Percentiles rank a stretch among this genome's conserved stretches.
phyloP scores from a whole-genome alignment of 2,329 filamentous ascomycete species.

The Sporothrix dimorphospora region DNA sequence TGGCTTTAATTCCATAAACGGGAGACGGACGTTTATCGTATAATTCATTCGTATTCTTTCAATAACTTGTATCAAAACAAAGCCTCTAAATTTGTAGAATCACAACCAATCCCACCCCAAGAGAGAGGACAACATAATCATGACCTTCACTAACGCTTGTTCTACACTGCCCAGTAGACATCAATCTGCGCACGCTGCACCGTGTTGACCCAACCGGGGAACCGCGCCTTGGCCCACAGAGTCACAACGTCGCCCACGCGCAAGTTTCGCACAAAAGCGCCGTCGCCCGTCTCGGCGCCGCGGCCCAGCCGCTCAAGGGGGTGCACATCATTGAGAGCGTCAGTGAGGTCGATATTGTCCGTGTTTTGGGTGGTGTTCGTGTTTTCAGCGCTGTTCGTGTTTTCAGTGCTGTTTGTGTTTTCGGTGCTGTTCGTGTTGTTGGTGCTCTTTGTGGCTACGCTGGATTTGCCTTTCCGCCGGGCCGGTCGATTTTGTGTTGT shows the following conservation, averaged over 20 bases:
- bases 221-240: constrained; percentile 63
- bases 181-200: constrained; percentile 56
- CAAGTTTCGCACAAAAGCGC: constrained; percentile 59
- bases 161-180: constrained; percentile 60
- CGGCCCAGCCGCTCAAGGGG: constrained; percentile 50
- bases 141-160: not conserved
- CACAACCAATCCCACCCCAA: not conserved
- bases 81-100: too few species aligned
- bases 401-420: not conserved
- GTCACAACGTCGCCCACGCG: constrained; percentile 64
- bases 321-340: constrained; percentile 35
- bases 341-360: not conserved
- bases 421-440: constrained; percentile 25
- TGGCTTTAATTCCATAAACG: too few species aligned
- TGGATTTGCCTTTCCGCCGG: too few species aligned
- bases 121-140: not conserved
- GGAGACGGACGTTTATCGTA: too few species aligned
- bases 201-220: constrained; percentile 56
- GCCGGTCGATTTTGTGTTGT: too few species aligned
- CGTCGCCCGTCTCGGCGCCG: constrained; percentile 54
- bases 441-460: not conserved
- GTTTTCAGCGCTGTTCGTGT: too few species aligned
- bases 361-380: not conserved
- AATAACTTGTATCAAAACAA: too few species aligned
- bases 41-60: too few species aligned